A percentile compares a stretch with the other conserved stretches of the same genome.
Evolutionary conservation across 768 basidiomycete genomes (phyloP).

Genomic region (Hortiboletus flavorubellus): DNA sequence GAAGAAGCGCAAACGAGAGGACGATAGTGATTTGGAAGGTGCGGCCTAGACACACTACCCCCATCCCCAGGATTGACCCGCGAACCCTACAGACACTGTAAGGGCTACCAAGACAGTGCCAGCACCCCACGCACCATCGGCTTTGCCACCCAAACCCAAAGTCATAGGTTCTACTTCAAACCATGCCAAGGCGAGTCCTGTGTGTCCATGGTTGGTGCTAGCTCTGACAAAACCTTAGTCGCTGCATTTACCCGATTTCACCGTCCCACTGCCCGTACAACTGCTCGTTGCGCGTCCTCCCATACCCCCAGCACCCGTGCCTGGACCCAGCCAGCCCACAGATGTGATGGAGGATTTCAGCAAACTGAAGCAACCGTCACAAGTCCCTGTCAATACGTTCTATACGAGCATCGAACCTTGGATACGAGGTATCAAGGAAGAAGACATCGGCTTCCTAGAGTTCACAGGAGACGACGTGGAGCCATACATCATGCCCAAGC

Average conservation of each 20-base stretch:
- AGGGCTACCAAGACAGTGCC: slow-evolving; percentile 61
- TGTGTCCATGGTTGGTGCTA: neutral
- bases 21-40: slow-evolving; percentile 67
- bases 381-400: slow-evolving; percentile 71
- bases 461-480: slow-evolving; percentile 89
- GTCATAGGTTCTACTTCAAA: slow-evolving; percentile 41
- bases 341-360: slow-evolving; percentile 90
- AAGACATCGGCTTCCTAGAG: slow-evolving; percentile 92
- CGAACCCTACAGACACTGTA: slow-evolving; percentile 40
- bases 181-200: slow-evolving; percentile 48
- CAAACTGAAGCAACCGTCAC: slow-evolving; percentile 72
- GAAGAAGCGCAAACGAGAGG: slow-evolving; percentile 83
- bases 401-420: slow-evolving; percentile 89
- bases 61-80: slow-evolving; percentile 4
- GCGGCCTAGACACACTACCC: slow-evolving; percentile 34
- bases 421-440: slow-evolving; percentile 85
- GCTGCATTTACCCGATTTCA: slow-evolving; percentile 55
- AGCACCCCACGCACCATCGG: slow-evolving; percentile 37
- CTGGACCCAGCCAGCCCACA: slow-evolving; percentile 81
- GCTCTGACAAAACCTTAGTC: slow-evolving; percentile 24
- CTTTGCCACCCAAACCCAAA: slow-evolving; percentile 55
- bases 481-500: slow-evolving; percentile 79
- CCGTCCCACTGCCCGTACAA: slow-evolving; percentile 45
- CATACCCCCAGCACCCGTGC: slow-evolving; percentile 56
- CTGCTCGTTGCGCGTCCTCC: slow-evolving; percentile 62